Conservation (phyloP, 2,329 filamentous ascomycete species). For the Fusarium guadeloupense region DNA sequence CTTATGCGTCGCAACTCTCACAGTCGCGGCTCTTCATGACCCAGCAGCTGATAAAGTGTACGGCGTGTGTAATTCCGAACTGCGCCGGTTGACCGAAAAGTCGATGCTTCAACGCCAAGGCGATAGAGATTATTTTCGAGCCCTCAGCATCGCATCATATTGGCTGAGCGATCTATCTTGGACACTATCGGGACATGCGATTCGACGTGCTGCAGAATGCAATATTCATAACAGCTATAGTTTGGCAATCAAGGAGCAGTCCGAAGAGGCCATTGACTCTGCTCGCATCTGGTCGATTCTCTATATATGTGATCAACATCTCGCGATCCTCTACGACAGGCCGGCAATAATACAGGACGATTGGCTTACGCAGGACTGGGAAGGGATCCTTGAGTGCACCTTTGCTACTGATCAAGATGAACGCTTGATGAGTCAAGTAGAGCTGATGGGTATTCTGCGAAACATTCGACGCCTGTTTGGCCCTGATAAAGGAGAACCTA, state of each 20-base stretch:
- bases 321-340: constrained; percentile 68
- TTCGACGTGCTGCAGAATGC: constrained; percentile 59
- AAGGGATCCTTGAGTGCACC: constrained; percentile 61
- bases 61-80: constrained; percentile 57
- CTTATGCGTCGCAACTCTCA: constrained; percentile 64
- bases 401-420: constrained; percentile 63
- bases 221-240: constrained; percentile 56
- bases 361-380: constrained; percentile 64
- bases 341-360: constrained; percentile 68
- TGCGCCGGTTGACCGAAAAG: constrained; percentile 62
- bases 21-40: constrained; percentile 67
- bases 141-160: constrained; percentile 68
- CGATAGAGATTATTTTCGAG: constrained; percentile 62
- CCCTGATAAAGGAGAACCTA: constrained; percentile 60
- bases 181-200: constrained; percentile 66
- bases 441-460: constrained; percentile 65
- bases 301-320: constrained; percentile 69
- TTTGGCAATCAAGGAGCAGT: constrained; percentile 49
- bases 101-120: constrained; percentile 50
- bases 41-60: constrained; percentile 61
- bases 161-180: constrained; percentile 69
- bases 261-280: constrained; percentile 59
- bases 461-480: constrained; percentile 65
- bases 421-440: constrained; percentile 66
- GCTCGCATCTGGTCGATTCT: constrained; percentile 70